Evolutionary conservation across 441 rosid species (phyloP).

Genomic region (Isatis lusitanica): DNA sequence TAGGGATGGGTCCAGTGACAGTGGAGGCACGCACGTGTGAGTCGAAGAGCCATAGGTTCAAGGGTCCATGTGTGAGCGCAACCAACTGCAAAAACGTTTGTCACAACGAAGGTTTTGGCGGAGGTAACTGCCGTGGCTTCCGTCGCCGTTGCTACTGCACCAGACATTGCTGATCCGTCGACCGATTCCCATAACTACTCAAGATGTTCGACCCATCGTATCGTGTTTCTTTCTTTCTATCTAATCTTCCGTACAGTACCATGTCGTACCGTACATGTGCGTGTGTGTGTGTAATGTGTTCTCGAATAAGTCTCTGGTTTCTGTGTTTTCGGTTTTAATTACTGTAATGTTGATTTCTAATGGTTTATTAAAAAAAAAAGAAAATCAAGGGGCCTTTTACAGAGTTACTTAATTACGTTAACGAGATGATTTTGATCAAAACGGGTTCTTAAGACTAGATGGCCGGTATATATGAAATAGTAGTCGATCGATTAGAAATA

Average conservation of each 20-base stretch:
- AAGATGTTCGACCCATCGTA: neutral
- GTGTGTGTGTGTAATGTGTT: conserved; percentile 16
- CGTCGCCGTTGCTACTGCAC: conserved; percentile 19
- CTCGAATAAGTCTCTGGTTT: conserved; percentile 23
- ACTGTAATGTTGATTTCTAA: neutral
- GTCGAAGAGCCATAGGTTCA: conserved; percentile 5
- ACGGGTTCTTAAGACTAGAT: neutral
- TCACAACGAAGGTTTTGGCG: neutral
- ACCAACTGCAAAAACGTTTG: neutral
- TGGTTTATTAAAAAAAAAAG: neutral
- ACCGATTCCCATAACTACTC: neutral
- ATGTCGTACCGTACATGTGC: conserved; percentile 8
- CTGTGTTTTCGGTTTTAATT: conserved; percentile 5
- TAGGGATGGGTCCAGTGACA: conserved; percentile 9
- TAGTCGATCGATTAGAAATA: neutral
- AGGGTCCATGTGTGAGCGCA: neutral
- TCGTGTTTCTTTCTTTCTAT: conserved; percentile 1
- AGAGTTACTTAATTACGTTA: neutral
- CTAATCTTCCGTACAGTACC: conserved; percentile 3
- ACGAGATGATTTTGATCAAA: neutral
- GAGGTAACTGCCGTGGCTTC: conserved; percentile 1
- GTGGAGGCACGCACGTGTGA: conserved; percentile 13
- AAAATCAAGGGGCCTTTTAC: neutral
- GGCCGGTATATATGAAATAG: neutral
- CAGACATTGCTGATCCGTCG: neutral